Conservation (phyloP, 108 stramenopile genomes). For the Conticribra guillardii region DNA sequence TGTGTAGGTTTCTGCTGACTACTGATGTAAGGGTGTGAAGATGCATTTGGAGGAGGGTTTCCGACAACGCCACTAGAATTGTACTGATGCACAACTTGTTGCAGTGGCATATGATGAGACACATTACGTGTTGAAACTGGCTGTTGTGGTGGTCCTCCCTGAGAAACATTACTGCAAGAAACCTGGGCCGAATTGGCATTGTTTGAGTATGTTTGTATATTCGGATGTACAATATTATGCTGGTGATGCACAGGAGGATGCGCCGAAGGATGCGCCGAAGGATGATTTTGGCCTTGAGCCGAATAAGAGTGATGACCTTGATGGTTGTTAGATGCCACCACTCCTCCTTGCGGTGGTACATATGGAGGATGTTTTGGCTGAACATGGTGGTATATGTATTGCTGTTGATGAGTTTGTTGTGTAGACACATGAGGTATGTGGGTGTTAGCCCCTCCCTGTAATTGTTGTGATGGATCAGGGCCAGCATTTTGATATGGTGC, state of each 20-base stretch:
- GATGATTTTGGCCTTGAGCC: background rate
- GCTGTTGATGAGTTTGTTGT: too few relatives aligned
- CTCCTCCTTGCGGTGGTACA: too few relatives aligned
- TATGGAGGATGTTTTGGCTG: too few relatives aligned
- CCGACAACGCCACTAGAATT: background rate
- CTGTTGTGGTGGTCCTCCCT: background rate
- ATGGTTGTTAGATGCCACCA: too few relatives aligned
- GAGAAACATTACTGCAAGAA: background rate
- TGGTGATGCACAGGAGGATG: background rate
- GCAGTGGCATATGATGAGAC: background rate
- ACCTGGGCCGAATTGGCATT: background rate
- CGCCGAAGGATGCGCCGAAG: too few relatives aligned
- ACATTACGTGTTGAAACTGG: too few relatives aligned
- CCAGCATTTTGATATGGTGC: background rate
- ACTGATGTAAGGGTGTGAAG: background rate
- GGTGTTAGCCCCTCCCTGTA: too few relatives aligned
- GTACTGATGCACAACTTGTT: background rate
- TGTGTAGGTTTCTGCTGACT: background rate
- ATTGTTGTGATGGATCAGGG: conserved; percentile 10
- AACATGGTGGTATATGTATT: too few relatives aligned
- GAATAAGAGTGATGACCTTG: too few relatives aligned
- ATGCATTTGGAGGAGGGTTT: background rate
- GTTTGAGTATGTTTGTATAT: background rate
- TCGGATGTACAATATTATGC: background rate
- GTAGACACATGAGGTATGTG: too few relatives aligned